Percentiles rank a stretch among this genome's conserved stretches.
These are phyloP conservation scores for Chaetomium fimeti DNA, from an alignment of 495 filamentous ascomycete genomes.

Conservation along the genomic window DNA sequence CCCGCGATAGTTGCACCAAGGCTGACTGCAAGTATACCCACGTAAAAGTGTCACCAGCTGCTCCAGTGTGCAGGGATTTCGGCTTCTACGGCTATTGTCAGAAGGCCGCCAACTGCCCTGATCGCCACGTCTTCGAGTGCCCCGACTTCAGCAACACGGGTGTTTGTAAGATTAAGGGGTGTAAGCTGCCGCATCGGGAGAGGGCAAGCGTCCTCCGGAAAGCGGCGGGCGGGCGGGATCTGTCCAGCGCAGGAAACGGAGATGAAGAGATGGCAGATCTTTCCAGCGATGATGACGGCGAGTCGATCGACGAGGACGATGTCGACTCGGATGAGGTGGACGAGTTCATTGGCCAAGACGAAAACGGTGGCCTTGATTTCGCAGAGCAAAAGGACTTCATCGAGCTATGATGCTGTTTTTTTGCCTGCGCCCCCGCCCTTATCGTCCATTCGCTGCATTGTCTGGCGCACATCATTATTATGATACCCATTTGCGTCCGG, in stretches of 20 bases:
- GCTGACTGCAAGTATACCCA: slow-evolving; percentile 86
- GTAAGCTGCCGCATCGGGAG: slow-evolving; percentile 83
- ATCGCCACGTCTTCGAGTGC: slow-evolving; percentile 86
- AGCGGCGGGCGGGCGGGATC: slow-evolving; percentile 28
- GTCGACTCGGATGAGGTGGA: slow-evolving; percentile 85
- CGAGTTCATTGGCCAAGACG: slow-evolving; percentile 59
- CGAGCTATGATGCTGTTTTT: slow-evolving; percentile 36
- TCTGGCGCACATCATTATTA: slow-evolving; percentile 24
- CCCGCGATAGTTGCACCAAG: slow-evolving; percentile 88
- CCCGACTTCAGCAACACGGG: slow-evolving; percentile 93
- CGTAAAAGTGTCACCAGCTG: slow-evolving; percentile 73
- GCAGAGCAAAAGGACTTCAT: slow-evolving; percentile 50
- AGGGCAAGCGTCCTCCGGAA: slow-evolving; percentile 67
- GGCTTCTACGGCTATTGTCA: slow-evolving; percentile 87
- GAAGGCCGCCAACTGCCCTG: slow-evolving; percentile 71
- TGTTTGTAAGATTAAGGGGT: slow-evolving; percentile 75
- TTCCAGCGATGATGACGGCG: slow-evolving; percentile 77
- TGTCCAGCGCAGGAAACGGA: slow-evolving; percentile 34
- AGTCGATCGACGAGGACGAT: slow-evolving; percentile 77
- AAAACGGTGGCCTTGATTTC: slow-evolving; percentile 41
- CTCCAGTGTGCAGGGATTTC: slow-evolving; percentile 81
- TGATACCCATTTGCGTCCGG: slow-evolving; percentile 30
- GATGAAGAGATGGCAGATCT: slow-evolving; percentile 69
- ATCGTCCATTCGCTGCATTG: slow-evolving; percentile 13
- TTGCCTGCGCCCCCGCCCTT: slow-evolving; percentile 10